Conservation (phyloP, 441 rosid species). For the Erysimum pusillum region DNA sequence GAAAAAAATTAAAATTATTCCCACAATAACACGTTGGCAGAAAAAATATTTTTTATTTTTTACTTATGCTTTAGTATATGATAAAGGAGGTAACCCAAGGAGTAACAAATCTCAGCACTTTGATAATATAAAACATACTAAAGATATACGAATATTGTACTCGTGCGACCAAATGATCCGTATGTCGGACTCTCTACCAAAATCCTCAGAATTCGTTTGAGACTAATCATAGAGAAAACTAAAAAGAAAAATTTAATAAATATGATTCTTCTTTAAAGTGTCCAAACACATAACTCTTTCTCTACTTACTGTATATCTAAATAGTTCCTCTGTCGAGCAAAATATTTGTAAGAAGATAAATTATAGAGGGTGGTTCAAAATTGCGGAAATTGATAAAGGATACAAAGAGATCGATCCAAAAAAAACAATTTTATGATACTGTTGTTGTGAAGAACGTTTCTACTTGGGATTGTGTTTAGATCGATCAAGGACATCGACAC, state of each 20-base stretch:
- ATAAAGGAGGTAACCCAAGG: neutral
- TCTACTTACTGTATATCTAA: neutral
- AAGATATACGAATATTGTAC: slow-evolving; percentile 36
- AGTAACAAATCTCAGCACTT: neutral
- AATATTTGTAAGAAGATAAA: neutral
- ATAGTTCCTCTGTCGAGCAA: neutral
- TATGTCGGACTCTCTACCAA: slow-evolving; percentile 28
- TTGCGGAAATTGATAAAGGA: neutral
- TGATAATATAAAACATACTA: slow-evolving; percentile 2
- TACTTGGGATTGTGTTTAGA: neutral
- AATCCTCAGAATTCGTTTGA: neutral
- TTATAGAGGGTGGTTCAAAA: neutral
- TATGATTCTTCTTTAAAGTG: neutral
- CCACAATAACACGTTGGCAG: too few relatives aligned
- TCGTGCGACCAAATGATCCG: slow-evolving; percentile 36
- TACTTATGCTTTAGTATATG: neutral
- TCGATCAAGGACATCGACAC: neutral
- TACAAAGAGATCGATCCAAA: slow-evolving; percentile 9
- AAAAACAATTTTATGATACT: neutral
- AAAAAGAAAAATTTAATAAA: too few relatives aligned
- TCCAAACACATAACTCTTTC: neutral
- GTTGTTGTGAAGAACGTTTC: neutral
- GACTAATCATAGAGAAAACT: neutral
- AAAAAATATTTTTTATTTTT: too few relatives aligned
- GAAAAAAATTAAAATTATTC: too few relatives aligned